Evolutionary conservation across 2,329 filamentous ascomycete genomes (phyloP).

Genomic region (Exophiala dermatitidis): DNA sequence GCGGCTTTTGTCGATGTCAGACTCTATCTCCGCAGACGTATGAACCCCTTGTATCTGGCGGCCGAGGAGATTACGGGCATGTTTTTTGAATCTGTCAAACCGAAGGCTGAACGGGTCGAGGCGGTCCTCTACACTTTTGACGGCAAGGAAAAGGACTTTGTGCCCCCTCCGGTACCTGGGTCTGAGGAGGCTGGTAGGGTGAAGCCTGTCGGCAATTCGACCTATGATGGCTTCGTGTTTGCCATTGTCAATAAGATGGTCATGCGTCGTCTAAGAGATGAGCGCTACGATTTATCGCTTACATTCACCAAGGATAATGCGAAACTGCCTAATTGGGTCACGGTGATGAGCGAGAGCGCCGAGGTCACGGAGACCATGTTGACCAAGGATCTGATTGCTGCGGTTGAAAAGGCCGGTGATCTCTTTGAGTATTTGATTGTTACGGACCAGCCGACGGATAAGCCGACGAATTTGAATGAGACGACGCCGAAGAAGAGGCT

Average conservation of each 20-base stretch:
- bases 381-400: conserved; percentile 77
- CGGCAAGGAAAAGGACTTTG: conserved; percentile 73
- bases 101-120: conserved; percentile 66
- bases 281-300: conserved; percentile 88
- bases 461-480: conserved; percentile 78
- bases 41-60: conserved; percentile 66
- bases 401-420: conserved; percentile 70
- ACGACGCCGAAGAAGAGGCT: conserved; percentile 78
- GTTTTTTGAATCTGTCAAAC: conserved; percentile 68
- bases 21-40: conserved; percentile 73
- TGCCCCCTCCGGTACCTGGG: conserved; percentile 56
- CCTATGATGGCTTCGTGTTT: conserved; percentile 88
- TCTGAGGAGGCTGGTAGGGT: conserved; percentile 53
- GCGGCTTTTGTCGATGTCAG: conserved; percentile 83
- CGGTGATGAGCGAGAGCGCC: conserved; percentile 93
- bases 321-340: conserved; percentile 83
- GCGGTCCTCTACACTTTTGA: conserved; percentile 82
- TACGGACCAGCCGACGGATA: conserved; percentile 80
- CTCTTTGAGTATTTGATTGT: conserved; percentile 80
- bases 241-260: conserved; percentile 89
- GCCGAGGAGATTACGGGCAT: conserved; percentile 64
- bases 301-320: conserved; percentile 87
- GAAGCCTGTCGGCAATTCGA: conserved; percentile 54
- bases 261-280: conserved; percentile 84
- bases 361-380: conserved; percentile 85